Percentiles rank a stretch among this genome's conserved stretches.
Evolutionary conservation across 495 filamentous ascomycete species (phyloP).

Genomic region (Choiromyces venosus): DNA sequence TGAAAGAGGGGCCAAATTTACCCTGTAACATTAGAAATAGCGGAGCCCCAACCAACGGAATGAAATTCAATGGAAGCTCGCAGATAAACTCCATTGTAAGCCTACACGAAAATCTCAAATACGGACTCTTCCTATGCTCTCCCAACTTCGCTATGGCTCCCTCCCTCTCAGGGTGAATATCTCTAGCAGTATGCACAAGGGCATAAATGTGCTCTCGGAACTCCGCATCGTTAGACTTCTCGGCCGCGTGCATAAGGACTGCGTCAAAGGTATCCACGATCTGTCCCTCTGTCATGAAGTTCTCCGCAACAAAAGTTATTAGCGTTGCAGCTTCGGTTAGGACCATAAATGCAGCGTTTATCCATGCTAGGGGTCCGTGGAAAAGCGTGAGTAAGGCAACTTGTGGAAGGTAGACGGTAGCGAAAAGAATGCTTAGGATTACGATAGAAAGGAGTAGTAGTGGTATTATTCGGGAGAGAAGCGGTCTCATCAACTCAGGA

Average conservation of each 20-base stretch:
- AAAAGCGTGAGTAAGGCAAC: conserved; percentile 72
- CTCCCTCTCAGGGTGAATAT: conserved; percentile 55
- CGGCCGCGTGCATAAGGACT: conserved; percentile 48
- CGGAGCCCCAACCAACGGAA: conserved; percentile 79
- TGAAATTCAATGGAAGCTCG: conserved; percentile 85
- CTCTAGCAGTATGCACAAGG: conserved; percentile 66
- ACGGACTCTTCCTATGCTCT: conserved; percentile 63
- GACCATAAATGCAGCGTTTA: conserved; percentile 70
- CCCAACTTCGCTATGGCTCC: conserved; percentile 67
- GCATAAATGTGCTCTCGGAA: conserved; percentile 41
- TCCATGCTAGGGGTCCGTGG: conserved; percentile 74
- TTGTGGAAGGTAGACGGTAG: conserved; percentile 87
- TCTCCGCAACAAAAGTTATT: conserved; percentile 65
- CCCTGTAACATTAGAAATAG: conserved; percentile 75
- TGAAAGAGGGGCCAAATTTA: conserved; percentile 36
- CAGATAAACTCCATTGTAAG: conserved; percentile 74
- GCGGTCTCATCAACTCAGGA: conserved; percentile 60
- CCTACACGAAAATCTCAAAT: conserved; percentile 62
- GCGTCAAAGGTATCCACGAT: conserved; percentile 90
- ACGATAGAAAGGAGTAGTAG: conserved; percentile 65
- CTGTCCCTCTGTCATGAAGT: conserved; percentile 70
- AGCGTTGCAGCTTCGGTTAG: conserved; percentile 77
- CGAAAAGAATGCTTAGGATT: conserved; percentile 71
- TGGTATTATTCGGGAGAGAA: conserved; percentile 62
- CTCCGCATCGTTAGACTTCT: conserved; percentile 16